These are phyloP conservation scores for Friedmanniomyces endolithicus DNA, from an alignment of 495 filamentous ascomycete genomes.

Conservation along the genomic window DNA sequence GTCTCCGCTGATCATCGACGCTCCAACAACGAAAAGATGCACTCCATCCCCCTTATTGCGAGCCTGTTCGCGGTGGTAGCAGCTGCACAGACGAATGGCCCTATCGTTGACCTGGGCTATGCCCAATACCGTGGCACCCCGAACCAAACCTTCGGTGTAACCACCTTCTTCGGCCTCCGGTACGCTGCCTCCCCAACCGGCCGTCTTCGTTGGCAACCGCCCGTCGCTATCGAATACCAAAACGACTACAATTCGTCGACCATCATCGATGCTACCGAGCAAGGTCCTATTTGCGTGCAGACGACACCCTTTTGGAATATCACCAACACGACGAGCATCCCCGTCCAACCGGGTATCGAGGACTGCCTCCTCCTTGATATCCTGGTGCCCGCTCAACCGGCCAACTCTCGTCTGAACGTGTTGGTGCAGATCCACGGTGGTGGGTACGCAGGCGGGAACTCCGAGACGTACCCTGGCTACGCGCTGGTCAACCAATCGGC, in stretches of 20 bases:
- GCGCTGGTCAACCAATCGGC: constrained; percentile 5
- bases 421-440: constrained; percentile 7
- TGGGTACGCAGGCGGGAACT: constrained; percentile 2
- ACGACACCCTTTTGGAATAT: constrained; percentile 9
- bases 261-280: constrained; percentile 6
- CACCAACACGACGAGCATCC: background rate
- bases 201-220: constrained; percentile 12
- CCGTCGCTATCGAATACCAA: constrained; percentile 9
- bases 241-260: constrained; percentile 5
- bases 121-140: constrained; percentile 10
- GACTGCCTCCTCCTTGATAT: constrained; percentile 6
- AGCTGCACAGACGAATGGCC: background rate
- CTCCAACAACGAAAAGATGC: too few relatives aligned
- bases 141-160: constrained; percentile 4
- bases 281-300: constrained; percentile 16
- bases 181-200: constrained; percentile 14
- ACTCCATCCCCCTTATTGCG: background rate
- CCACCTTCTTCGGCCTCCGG: constrained; percentile 13
- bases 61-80: background rate
- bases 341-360: background rate
- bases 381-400: background rate
- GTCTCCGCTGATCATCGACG: too few relatives aligned
- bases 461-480: constrained; percentile 9
- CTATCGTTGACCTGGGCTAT: constrained; percentile 16
- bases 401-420: background rate